phyloP scores from a whole-genome alignment of 805 yeast genomes.

The Kodamaea nitidulidarum region DNA sequence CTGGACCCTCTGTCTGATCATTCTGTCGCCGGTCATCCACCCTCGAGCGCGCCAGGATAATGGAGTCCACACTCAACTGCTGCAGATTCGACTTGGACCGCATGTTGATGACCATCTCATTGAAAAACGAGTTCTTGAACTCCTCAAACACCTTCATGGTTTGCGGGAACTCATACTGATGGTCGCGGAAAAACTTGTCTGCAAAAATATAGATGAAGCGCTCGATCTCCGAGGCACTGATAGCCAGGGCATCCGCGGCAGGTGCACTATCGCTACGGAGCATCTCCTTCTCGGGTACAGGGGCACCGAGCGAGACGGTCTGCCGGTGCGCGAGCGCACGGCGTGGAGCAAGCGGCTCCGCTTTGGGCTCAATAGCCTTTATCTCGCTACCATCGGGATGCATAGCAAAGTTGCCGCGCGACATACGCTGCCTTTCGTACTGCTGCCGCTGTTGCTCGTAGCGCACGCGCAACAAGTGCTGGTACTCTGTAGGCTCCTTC shows the following conservation, averaged over 20 bases:
- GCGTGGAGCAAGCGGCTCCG: neutral
- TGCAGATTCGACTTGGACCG: constrained; percentile 8
- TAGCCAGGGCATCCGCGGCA: constrained; percentile 1
- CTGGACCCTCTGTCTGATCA: too few species aligned
- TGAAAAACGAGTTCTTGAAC: constrained; percentile 38
- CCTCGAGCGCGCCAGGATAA: constrained; percentile 1
- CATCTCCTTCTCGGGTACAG: too few species aligned
- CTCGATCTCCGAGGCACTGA: constrained; percentile 30
- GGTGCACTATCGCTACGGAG: too few species aligned
- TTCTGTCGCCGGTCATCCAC: neutral
- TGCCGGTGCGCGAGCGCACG: too few species aligned
- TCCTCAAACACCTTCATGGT: constrained; percentile 41
- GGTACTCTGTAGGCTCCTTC: constrained; percentile 6
- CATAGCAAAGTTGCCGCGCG: constrained; percentile 1
- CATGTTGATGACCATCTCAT: constrained; percentile 36
- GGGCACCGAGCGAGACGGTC: too few species aligned
- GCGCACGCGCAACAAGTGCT: constrained; percentile 6
- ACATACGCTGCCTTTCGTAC: constrained; percentile 1
- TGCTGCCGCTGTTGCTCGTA: constrained; percentile 4
- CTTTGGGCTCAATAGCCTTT: constrained; percentile 3
- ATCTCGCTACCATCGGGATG: constrained; percentile 1
- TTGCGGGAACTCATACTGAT: constrained; percentile 41
- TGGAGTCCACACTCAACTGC: constrained; percentile 6
- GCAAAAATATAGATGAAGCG: constrained; percentile 39
- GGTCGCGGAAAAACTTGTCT: constrained; percentile 38